Conservation (phyloP, 1,139 yeast species). For the Blastobotrys raffinosifermentans region DNA sequence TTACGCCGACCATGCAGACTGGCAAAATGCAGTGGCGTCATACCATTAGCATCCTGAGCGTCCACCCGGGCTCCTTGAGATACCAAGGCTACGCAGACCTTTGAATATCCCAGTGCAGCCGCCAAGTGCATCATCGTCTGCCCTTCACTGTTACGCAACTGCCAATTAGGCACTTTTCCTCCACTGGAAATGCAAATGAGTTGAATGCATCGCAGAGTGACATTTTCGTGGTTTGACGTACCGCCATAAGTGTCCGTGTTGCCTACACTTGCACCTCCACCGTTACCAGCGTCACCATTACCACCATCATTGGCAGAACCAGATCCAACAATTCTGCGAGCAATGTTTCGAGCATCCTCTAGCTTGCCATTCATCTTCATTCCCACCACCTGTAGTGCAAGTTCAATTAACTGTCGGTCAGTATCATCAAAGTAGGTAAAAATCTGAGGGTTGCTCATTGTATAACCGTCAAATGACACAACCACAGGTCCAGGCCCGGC, state of each 20-base stretch:
- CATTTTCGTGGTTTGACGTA: slow-evolving; percentile 20
- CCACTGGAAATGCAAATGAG: slow-evolving; percentile 21
- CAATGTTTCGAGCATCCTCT: slow-evolving; percentile 88
- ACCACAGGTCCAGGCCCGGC: slow-evolving; percentile 83
- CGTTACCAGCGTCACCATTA: slow-evolving; percentile 2
- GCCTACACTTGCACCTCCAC: slow-evolving; percentile 6
- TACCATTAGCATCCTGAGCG: slow-evolving; percentile 68
- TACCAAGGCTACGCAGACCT: slow-evolving; percentile 57
- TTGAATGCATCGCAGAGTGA: slow-evolving; percentile 26
- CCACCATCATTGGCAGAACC: slow-evolving; percentile 5
- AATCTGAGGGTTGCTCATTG: slow-evolving; percentile 42
- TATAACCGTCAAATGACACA: slow-evolving; percentile 57
- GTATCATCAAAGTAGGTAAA: slow-evolving; percentile 92
- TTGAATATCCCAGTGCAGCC: slow-evolving; percentile 62
- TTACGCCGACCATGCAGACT: slow-evolving; percentile 66
- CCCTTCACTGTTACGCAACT: slow-evolving; percentile 71
- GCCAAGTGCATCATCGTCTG: slow-evolving; percentile 86
- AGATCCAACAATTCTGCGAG: slow-evolving; percentile 62
- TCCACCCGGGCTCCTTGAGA: slow-evolving; percentile 79
- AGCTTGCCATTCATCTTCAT: slow-evolving; percentile 89
- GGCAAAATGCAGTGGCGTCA: slow-evolving; percentile 84
- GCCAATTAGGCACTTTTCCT: slow-evolving; percentile 54
- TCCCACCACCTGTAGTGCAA: slow-evolving; percentile 91
- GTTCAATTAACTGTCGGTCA: slow-evolving; percentile 83
- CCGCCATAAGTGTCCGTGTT: slow-evolving; percentile 1